phyloP scores from a whole-genome alignment of 345 rosid genomes.

The Psidium friedrichsthalianum region DNA sequence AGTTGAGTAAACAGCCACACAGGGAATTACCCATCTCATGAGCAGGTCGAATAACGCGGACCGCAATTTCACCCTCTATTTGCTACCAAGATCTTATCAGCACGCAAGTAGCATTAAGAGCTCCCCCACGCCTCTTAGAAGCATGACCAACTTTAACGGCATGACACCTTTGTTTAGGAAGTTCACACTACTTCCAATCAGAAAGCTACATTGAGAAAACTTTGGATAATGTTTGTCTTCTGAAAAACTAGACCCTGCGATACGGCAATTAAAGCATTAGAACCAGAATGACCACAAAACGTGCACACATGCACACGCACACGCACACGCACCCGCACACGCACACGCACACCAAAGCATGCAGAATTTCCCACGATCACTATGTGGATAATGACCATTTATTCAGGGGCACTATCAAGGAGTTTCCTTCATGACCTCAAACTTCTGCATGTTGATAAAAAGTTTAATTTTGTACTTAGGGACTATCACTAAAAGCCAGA shows the following conservation, averaged over 20 bases:
- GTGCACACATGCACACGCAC: too few species aligned
- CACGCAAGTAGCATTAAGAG: constrained; percentile 50
- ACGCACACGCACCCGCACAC: too few species aligned
- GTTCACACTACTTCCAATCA: constrained; percentile 33
- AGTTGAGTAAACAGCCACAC: constrained; percentile 95
- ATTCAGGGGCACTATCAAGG: background rate
- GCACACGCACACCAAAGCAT: background rate
- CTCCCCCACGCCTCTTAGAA: constrained; percentile 29
- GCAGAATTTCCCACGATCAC: background rate
- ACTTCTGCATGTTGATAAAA: background rate
- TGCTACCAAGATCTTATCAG: constrained; percentile 85
- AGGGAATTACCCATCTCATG: constrained; percentile 97
- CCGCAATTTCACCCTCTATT: constrained; percentile 98
- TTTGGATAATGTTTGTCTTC: constrained; percentile 32
- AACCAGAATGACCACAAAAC: background rate
- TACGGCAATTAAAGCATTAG: background rate
- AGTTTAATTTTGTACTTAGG: background rate
- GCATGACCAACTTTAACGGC: constrained; percentile 18
- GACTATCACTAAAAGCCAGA: background rate
- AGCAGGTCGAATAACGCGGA: constrained; percentile 87
- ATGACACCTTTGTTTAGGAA: constrained; percentile 36
- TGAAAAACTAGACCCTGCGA: constrained; percentile 35
- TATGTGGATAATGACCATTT: background rate
- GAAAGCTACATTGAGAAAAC: constrained; percentile 62
- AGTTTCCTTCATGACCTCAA: background rate